Conservation (phyloP, 441 rosid genomes). For the Erysimum pusillum region DNA sequence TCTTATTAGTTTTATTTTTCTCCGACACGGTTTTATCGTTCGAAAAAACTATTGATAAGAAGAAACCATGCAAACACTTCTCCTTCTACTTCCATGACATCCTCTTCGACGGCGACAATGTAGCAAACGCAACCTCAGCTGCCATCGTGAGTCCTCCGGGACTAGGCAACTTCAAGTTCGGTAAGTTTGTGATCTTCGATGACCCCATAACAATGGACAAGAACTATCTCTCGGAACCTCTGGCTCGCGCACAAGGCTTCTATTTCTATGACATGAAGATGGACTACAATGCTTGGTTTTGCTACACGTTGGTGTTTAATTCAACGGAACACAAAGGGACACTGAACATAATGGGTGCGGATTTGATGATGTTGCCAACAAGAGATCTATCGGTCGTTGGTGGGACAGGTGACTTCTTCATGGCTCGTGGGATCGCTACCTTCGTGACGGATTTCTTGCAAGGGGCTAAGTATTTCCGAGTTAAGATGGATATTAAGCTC, state of each 20-base stretch:
- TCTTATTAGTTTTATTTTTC: slow-evolving; percentile 35
- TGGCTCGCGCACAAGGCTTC: slow-evolving; percentile 88
- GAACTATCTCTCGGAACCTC: slow-evolving; percentile 64
- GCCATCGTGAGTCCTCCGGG: slow-evolving; percentile 82
- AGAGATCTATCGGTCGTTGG: slow-evolving; percentile 87
- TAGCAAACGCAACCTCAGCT: slow-evolving; percentile 75
- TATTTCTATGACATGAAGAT: slow-evolving; percentile 78
- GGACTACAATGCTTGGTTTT: slow-evolving; percentile 79
- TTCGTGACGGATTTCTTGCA: slow-evolving; percentile 81
- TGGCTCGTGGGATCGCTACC: slow-evolving; percentile 87
- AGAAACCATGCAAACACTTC: slow-evolving; percentile 64
- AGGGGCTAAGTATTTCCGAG: slow-evolving; percentile 82
- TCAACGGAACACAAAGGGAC: slow-evolving; percentile 71
- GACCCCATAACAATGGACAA: slow-evolving; percentile 85
- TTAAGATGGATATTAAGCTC: slow-evolving; percentile 73
- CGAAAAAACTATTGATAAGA: slow-evolving; percentile 35
- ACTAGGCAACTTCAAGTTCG: slow-evolving; percentile 74
- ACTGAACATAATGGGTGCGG: slow-evolving; percentile 80
- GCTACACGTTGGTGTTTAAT: slow-evolving; percentile 73
- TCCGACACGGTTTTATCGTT: slow-evolving; percentile 30
- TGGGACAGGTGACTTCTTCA: slow-evolving; percentile 88
- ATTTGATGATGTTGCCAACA: slow-evolving; percentile 79
- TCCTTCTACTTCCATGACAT: slow-evolving; percentile 81
- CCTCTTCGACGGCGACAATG: slow-evolving; percentile 76
- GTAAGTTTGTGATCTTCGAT: slow-evolving; percentile 75